Evolutionary conservation across 352 stramenopile genomes (phyloP), one percentile per base, ranked within the genome.

Genomic region (Globisporangium alternatum): DNA sequence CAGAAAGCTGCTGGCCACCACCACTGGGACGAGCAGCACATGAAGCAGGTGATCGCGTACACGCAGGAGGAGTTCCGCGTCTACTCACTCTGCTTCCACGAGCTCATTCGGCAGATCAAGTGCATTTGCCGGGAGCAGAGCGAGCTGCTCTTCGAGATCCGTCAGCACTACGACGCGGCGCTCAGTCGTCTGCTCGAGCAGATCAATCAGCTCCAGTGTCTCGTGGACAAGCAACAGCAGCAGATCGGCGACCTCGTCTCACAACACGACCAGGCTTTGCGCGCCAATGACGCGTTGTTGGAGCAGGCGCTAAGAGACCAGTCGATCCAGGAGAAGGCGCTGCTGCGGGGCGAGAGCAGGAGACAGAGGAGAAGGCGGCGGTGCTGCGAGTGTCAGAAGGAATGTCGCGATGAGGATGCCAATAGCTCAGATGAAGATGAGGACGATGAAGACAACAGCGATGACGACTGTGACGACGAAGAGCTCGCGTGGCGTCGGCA

Each of bases 51-150:
- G 5, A 45, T 84, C 4, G 73, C 80, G 37, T 89, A 84, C 68
- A 79, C 80, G 1, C 69, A 77, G 37, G 67, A 77, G 7, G 85
- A 94, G 62, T 80, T 72, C 56, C 68, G 65, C 44, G 72, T 94
- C 30, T 90, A 91, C 72, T 88, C 83, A 22, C 25, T 89, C 33
- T 90, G 81, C 56, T 94, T 91, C 62, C 80, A 89, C 57, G 85
- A 94, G 63, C 69, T 94, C 25, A 80, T 71, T 25, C 77, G 83
- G 3, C 85, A 94, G 59, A 86, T 91, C 57, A 81, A 83, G 59
- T 92, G 68, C 51, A 87, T 91, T 59, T 92, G 83, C 64, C 82
- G 77, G 48, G 85, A 94, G 67, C 85, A 94, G 58, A 88, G 82
- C 60, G 81, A 89, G 48, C 62, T 92, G 10, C 59, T 92, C 19